Conservation (phyloP, 208 protist species). For the Trypanosoma cruzi region DNA sequence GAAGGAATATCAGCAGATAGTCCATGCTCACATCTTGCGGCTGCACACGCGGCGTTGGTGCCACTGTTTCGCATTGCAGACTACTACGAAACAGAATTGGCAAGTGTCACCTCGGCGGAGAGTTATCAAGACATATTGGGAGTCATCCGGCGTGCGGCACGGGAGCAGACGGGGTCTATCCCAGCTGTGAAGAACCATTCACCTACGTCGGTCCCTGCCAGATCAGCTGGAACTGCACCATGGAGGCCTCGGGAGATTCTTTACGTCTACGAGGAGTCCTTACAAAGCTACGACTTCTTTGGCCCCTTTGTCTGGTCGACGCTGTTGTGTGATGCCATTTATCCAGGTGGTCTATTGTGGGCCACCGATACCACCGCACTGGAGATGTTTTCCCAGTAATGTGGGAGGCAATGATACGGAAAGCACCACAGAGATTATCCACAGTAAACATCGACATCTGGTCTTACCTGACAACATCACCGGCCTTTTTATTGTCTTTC, state of each 20-base stretch:
- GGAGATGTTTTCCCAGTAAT: constrained; percentile 47
- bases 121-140: constrained; percentile 37
- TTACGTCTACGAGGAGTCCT: constrained; percentile 76
- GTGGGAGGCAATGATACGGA: not conserved
- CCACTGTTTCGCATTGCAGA: constrained; percentile 21
- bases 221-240: not conserved
- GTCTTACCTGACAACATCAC: not conserved
- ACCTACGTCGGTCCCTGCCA: not conserved
- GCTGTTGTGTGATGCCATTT: constrained; percentile 48
- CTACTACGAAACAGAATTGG: constrained; percentile 56
- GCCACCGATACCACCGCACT: constrained; percentile 38
- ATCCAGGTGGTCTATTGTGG: constrained; percentile 71
- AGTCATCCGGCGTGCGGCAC: constrained; percentile 29
- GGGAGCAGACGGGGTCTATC: constrained; percentile 10
- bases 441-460: constrained; percentile 1
- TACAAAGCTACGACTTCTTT: constrained; percentile 87
- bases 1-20: constrained; percentile 1
- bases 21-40: constrained; percentile 1
- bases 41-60: constrained; percentile 7
- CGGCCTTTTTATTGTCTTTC: too few species aligned
- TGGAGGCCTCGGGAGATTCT: constrained; percentile 18
- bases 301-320: constrained; percentile 82
- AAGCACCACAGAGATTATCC: not conserved
- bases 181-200: not conserved
- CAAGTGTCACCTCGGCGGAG: constrained; percentile 27